phyloP scores from a whole-genome alignment of 441 rosid species.

The Gossypium davidsonii region DNA sequence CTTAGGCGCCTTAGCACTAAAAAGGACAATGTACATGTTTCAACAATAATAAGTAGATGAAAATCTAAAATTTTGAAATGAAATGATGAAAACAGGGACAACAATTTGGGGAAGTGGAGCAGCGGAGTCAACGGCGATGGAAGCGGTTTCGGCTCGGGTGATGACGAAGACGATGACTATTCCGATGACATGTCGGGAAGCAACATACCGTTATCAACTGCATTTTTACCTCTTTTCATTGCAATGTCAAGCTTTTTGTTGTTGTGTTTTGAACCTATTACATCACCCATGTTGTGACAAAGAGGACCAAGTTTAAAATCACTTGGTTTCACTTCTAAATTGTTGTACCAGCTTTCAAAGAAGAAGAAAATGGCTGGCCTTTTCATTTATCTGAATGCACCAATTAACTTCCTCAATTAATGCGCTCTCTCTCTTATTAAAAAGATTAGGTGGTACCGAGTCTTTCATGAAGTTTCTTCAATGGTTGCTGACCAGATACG shows the following conservation, averaged over 20 bases:
- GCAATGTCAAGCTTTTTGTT: constrained; percentile 23
- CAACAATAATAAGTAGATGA: background rate
- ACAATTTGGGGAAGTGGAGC: constrained; percentile 77
- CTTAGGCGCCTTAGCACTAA: background rate
- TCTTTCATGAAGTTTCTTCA: too few relatives aligned
- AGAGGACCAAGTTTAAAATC: background rate
- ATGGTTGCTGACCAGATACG: too few relatives aligned
- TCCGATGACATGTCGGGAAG: constrained; percentile 34
- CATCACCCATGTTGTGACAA: constrained; percentile 33
- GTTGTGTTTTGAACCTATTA: constrained; percentile 7
- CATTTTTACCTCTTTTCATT: constrained; percentile 16
- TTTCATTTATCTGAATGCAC: background rate
- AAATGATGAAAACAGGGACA: constrained; percentile 40
- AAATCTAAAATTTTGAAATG: background rate
- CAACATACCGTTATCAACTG: constrained; percentile 13
- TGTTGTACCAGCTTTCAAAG: background rate
- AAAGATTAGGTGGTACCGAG: background rate
- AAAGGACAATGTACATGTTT: background rate
- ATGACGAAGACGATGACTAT: constrained; percentile 22
- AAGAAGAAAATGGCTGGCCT: background rate
- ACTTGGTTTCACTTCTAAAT: background rate
- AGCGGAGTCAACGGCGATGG: constrained; percentile 40
- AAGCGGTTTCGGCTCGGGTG: constrained; percentile 25
- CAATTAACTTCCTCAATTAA: background rate
- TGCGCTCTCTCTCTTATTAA: background rate